Percentiles rank a stretch among this genome's conserved stretches.
phyloP scores from a whole-genome alignment of 2,329 filamentous ascomycete genomes.

The Bisporella sp. region DNA sequence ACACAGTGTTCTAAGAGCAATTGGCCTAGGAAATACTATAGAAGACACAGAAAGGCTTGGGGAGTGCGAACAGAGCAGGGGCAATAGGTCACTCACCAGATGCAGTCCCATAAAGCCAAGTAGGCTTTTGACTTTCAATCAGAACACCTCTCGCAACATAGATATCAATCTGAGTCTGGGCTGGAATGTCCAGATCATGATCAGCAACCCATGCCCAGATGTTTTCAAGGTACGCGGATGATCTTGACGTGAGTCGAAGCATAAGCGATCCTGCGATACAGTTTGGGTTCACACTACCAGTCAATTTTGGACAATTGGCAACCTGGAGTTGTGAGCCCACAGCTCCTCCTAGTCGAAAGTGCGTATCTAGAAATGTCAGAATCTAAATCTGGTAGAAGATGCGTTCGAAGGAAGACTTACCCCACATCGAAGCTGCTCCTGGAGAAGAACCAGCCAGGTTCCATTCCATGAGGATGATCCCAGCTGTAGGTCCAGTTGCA shows the following conservation, averaged over 20 bases:
- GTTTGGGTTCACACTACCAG: constrained; percentile 20
- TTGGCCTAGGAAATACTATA: neutral
- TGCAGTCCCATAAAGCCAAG: constrained; percentile 35
- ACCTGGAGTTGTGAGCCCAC: constrained; percentile 38
- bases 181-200: constrained; percentile 31
- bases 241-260: constrained; percentile 24
- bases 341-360: constrained; percentile 36
- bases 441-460: constrained; percentile 44
- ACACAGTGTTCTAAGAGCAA: constrained; percentile 47
- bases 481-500: constrained; percentile 51
- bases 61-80: neutral
- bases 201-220: constrained; percentile 42
- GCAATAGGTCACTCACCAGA: neutral
- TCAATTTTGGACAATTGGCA: constrained; percentile 49
- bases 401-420: neutral
- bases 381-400: neutral
- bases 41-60: neutral
- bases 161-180: constrained; percentile 49
- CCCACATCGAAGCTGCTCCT: constrained; percentile 47
- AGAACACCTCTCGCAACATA: constrained; percentile 40
- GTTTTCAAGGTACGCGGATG: constrained; percentile 44
- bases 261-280: constrained; percentile 29
- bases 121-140: constrained; percentile 32
- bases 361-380: constrained; percentile 21
- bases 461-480: constrained; percentile 58